phyloP scores from a whole-genome alignment of 345 rosid species.

The Eucalyptus erythrocorys region DNA sequence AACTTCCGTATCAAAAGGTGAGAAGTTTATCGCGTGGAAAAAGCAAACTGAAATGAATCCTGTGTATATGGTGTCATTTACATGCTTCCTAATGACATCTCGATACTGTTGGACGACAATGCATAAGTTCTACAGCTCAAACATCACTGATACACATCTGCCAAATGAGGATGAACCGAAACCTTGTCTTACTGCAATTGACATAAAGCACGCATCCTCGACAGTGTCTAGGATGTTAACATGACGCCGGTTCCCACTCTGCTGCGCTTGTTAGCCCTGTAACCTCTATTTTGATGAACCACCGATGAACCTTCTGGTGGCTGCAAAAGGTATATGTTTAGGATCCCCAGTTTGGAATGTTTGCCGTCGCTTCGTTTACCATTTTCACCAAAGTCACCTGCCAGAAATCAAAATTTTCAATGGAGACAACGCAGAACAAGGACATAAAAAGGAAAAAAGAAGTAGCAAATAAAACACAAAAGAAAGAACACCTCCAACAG shows the following conservation, averaged over 20 bases:
- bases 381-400: constrained; percentile 90
- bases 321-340: not conserved
- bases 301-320: not conserved
- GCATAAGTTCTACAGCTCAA: not conserved
- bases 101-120: not conserved
- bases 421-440: not conserved
- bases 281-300: not conserved
- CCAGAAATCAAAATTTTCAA: not conserved
- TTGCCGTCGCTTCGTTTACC: constrained; percentile 90
- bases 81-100: not conserved
- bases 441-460: not conserved
- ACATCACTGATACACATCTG: not conserved
- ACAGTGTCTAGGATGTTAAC: not conserved
- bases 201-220: not conserved
- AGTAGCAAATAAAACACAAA: not conserved
- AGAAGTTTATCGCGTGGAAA: not conserved
- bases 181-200: not conserved
- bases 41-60: not conserved
- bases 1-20: not conserved
- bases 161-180: not conserved
- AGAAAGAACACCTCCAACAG: not conserved
- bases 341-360: constrained; percentile 71
- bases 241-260: not conserved
- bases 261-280: not conserved
- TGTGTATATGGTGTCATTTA: not conserved